phyloP scores from a whole-genome alignment of 495 filamentous ascomycete species.

The Aspergillus bertholletiae region DNA sequence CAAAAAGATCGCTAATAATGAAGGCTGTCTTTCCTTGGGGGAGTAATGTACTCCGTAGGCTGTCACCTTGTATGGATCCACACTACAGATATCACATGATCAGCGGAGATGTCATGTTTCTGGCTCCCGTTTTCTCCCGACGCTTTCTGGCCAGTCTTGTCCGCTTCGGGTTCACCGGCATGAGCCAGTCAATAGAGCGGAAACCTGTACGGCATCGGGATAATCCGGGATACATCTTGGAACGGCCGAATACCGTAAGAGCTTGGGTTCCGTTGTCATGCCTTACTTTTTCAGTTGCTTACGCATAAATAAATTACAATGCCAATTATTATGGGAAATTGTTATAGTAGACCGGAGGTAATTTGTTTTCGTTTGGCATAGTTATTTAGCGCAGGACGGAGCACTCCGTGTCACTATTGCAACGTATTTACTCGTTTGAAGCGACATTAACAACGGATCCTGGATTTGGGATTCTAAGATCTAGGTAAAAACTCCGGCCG shows the following conservation, averaged over 20 bases:
- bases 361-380: neutral
- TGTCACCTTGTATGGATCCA: too few relatives aligned
- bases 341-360: neutral
- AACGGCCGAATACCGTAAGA: slow-evolving; percentile 18
- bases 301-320: neutral
- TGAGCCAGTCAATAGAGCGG: slow-evolving; percentile 12
- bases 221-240: slow-evolving; percentile 9
- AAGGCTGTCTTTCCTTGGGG: too few relatives aligned
- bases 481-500: too few relatives aligned
- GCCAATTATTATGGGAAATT: neutral
- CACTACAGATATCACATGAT: slow-evolving; percentile 26
- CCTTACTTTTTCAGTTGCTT: neutral
- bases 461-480: too few relatives aligned
- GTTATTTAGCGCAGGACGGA: neutral
- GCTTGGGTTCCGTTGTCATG: slow-evolving; percentile 2
- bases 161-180: slow-evolving; percentile 41
- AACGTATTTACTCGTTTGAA: neutral
- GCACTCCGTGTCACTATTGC: neutral
- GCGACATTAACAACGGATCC: neutral
- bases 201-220: slow-evolving; percentile 21
- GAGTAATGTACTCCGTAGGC: too few relatives aligned
- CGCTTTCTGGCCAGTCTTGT: slow-evolving; percentile 16
- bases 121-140: slow-evolving; percentile 25
- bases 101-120: slow-evolving; percentile 23
- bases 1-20: neutral